A percentile compares a stretch with the other conserved stretches of the same genome.
Conservation (phyloP, 306 rosid species). For the Amphicarpaea edgeworthii region DNA sequence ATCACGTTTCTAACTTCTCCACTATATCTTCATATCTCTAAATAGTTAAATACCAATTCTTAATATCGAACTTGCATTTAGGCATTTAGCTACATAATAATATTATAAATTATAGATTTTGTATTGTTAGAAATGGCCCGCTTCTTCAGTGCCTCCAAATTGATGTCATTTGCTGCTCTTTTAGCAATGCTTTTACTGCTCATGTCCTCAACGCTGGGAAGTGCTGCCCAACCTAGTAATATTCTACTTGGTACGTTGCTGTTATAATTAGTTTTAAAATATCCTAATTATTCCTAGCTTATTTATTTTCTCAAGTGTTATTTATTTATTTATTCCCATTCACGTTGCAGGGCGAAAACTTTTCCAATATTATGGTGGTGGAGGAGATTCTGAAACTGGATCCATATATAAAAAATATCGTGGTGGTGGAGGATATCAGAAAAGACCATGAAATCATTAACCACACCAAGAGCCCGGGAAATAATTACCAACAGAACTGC, state of each 20-base stretch:
- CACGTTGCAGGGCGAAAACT: too few species aligned
- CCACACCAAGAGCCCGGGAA: too few species aligned
- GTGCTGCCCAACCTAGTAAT: constrained; percentile 22
- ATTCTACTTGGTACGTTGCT: constrained; percentile 16
- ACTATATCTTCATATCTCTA: neutral
- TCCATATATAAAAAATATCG: too few species aligned
- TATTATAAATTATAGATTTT: neutral
- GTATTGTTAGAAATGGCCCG: neutral
- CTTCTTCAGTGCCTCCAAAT: neutral
- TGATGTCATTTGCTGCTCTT: constrained; percentile 17
- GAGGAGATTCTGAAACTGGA: too few species aligned
- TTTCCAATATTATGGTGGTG: too few species aligned
- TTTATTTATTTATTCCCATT: too few species aligned
- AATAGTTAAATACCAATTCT: neutral
- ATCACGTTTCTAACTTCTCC: neutral
- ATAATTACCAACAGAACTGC: too few species aligned
- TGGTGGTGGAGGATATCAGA: too few species aligned
- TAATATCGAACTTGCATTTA: neutral
- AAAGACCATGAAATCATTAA: too few species aligned
- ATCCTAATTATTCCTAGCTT: too few species aligned
- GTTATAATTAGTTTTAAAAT: neutral
- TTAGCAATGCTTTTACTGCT: constrained; percentile 12
- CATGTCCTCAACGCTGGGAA: neutral
- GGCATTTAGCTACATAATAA: neutral
- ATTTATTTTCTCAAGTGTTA: too few species aligned